Conservation (phyloP, 495 filamentous ascomycete genomes). For the Symbiotaphrina buchneri region DNA sequence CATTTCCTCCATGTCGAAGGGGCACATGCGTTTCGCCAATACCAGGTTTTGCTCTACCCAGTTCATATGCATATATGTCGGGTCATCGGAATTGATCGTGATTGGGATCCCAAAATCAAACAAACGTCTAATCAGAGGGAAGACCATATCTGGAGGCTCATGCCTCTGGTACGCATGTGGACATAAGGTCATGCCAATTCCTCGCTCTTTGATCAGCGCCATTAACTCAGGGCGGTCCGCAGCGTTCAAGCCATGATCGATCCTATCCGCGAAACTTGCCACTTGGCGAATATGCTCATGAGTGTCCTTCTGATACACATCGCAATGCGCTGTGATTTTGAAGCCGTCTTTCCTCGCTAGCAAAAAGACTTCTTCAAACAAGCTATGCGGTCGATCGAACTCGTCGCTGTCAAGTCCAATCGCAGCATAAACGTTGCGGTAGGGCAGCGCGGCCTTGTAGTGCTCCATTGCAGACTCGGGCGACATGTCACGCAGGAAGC, state of each 20-base stretch:
- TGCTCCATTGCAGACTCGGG: conserved; percentile 5
- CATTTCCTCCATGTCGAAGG: conserved; percentile 2
- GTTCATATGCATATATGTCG: conserved; percentile 4
- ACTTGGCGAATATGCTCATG: conserved; percentile 5
- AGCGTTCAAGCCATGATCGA: conserved; percentile 5
- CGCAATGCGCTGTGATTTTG: conserved; percentile 5
- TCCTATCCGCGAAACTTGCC: background rate
- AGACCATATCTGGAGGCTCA: conserved; percentile 3
- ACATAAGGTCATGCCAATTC: conserved; percentile 4
- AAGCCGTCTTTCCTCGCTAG: conserved; percentile 4
- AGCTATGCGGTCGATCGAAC: conserved; percentile 2
- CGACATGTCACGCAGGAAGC: conserved; percentile 5
- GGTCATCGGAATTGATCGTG: conserved; percentile 5
- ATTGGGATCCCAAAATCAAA: conserved; percentile 4
- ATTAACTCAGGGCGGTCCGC: conserved; percentile 1
- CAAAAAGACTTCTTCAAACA: conserved; percentile 4
- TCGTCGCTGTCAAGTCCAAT: conserved; percentile 7
- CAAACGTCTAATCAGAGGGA: conserved; percentile 4
- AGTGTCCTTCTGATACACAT: conserved; percentile 5
- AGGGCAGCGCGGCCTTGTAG: conserved; percentile 4
- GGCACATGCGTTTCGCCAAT: background rate
- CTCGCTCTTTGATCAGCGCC: conserved; percentile 2
- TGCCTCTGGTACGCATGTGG: conserved; percentile 1
- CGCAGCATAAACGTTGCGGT: conserved; percentile 2
- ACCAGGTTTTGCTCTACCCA: conserved; percentile 4